Base-by-base conservation (phyloP, 306 rosid genomes). In the Mimosa pudica region DNA sequence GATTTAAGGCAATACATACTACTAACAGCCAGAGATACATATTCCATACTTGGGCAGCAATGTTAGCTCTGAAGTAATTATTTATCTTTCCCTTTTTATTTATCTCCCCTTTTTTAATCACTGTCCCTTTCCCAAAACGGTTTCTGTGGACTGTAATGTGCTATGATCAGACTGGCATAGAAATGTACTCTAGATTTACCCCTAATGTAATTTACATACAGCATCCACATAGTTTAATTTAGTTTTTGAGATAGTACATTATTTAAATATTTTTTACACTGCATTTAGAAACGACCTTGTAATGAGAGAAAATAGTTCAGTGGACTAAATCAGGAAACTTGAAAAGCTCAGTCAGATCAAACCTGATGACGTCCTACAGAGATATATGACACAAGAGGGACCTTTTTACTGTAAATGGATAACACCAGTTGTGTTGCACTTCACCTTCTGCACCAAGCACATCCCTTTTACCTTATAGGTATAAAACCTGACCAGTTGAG, bases 21-120 rank as follows among this genome's bases (percentile, higher is more conserved):
- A 89, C 97, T 94, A 91, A 94, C 97, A 89, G 88, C 82, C 87
- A 83, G 87, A 30, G 67, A 87, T 89, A 94, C 93, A 88, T 87
- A 86, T 84, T 87, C 84, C 90, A 89, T 89, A 91, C 91, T 62
- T 81, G 90, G 89, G 88, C 88, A 88, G 88, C 81, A 81, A 86
- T 88, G 70, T 82, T 81, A 87, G 85, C 80, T 82, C 81, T 82
- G 82, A 78, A 87, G 75, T 84, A 88, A 83, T 82, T 38, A 38
- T 5, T 85, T 88, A 75, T 75, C 80, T 65, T 84, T 82, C 76
- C 82, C 36, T 83, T 82, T 75, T 82, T 48, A 11, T 12, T 12
- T 13, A 12, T 71, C 71, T 77, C 18, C 5, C 32, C 81, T 81
- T 65, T 71, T 88, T 72, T 57, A 54, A 82, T 61, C 17, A 30